phyloP scores from a whole-genome alignment of 2,329 filamentous ascomycete species.

The Zelopaecilomyces penicillatus region DNA sequence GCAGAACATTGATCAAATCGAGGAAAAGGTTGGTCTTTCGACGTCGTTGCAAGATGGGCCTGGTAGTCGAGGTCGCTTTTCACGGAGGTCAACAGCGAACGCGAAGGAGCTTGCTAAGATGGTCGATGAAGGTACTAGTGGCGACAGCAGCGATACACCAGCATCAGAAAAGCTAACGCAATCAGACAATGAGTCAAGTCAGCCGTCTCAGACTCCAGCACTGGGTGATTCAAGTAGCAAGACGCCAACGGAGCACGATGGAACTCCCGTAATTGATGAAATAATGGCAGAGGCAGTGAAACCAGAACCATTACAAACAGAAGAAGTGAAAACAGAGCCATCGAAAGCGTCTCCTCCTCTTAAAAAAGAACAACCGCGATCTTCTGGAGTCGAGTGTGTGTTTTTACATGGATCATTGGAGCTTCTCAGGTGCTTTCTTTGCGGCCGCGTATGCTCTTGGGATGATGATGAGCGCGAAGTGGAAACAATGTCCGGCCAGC shows the following conservation, averaged over 20 bases:
- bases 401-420: slow-evolving; percentile 64
- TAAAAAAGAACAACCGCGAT: slow-evolving; percentile 19
- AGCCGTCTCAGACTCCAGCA: slow-evolving; percentile 3
- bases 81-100: slow-evolving; percentile 35
- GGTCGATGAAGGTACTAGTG: slow-evolving; percentile 25
- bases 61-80: slow-evolving; percentile 53
- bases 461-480: slow-evolving; percentile 46
- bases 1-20: slow-evolving; percentile 67
- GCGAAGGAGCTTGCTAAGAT: slow-evolving; percentile 26
- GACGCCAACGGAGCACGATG: slow-evolving; percentile 7
- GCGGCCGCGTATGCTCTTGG: slow-evolving; percentile 50
- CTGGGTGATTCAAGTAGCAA: neutral
- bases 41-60: slow-evolving; percentile 54
- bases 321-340: slow-evolving; percentile 11
- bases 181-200: slow-evolving; percentile 5
- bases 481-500: slow-evolving; percentile 53
- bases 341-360: neutral
- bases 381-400: slow-evolving; percentile 54
- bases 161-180: slow-evolving; percentile 15
- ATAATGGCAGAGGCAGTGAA: neutral
- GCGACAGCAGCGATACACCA: slow-evolving; percentile 11
- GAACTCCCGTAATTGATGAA: neutral
- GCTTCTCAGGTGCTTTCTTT: slow-evolving; percentile 55
- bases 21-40: slow-evolving; percentile 59
- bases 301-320: slow-evolving; percentile 9